Conservation (phyloP, 75 land plant genomes). For the Larix kaempferi region DNA sequence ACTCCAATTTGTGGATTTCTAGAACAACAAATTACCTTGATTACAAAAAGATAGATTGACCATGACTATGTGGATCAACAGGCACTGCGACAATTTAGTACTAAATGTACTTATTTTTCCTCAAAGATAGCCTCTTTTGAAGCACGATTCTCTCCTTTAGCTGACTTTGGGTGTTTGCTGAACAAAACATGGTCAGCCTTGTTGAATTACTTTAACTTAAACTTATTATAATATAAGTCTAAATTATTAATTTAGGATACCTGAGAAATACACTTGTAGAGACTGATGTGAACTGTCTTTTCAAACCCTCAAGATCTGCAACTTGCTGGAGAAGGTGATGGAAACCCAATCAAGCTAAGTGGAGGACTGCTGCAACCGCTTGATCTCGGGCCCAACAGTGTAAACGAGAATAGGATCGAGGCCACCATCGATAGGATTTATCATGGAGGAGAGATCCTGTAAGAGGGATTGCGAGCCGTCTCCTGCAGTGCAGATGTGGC, state of each 20-base stretch:
- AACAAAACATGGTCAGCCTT: slow-evolving; percentile 99
- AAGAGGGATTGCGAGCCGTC: slow-evolving; percentile 73
- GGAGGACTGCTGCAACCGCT: slow-evolving; percentile 76
- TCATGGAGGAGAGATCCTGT: slow-evolving; percentile 75
- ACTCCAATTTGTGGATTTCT: slow-evolving; percentile 92
- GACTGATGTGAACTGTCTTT: too few relatives aligned
- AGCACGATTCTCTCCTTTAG: slow-evolving; percentile 94
- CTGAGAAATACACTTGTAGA: too few relatives aligned
- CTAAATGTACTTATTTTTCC: slow-evolving; percentile 73
- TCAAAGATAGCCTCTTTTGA: slow-evolving; percentile 87
- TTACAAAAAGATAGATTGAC: slow-evolving; percentile 89
- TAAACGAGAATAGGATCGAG: slow-evolving; percentile 72
- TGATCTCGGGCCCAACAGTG: slow-evolving; percentile 71
- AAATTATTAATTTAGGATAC: too few relatives aligned
- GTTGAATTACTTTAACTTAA: too few relatives aligned
- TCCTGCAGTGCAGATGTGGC: slow-evolving; percentile 74
- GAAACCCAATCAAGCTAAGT: slow-evolving; percentile 72
- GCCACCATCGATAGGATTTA: slow-evolving; percentile 55
- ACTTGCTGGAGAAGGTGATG: slow-evolving; percentile 60
- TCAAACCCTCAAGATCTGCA: too few relatives aligned
- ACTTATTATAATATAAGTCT: too few relatives aligned
- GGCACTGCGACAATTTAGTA: slow-evolving; percentile 68
- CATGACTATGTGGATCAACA: slow-evolving; percentile 71
- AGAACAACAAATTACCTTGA: slow-evolving; percentile 91
- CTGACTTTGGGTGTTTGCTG: slow-evolving; percentile 78